These are phyloP conservation scores for Caloboletus firmus DNA, from an alignment of 1,284 basidiomycete genomes.

Conservation along the genomic window DNA sequence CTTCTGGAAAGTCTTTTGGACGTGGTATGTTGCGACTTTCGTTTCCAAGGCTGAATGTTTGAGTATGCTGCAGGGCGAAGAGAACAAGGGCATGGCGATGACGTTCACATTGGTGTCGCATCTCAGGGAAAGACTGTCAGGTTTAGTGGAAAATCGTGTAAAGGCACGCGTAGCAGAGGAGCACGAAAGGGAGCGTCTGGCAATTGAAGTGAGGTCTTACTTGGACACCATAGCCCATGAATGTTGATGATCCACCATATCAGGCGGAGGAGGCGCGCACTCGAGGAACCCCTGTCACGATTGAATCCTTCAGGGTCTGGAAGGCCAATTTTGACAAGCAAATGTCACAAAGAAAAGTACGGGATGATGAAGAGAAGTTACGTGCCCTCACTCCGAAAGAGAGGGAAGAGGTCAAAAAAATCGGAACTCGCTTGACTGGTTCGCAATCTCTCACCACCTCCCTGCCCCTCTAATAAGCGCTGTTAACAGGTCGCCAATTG, in stretches of 20 bases:
- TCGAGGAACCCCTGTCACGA: slow-evolving; percentile 87
- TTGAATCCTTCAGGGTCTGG: slow-evolving; percentile 82
- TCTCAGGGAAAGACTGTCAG: slow-evolving; percentile 76
- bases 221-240: not conserved
- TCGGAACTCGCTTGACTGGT: slow-evolving; percentile 71
- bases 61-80: slow-evolving; percentile 64
- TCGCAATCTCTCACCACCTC: slow-evolving; percentile 23
- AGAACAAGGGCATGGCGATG: slow-evolving; percentile 97
- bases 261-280: slow-evolving; percentile 89
- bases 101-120: slow-evolving; percentile 92
- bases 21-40: slow-evolving; percentile 51
- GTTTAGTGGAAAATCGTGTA: slow-evolving; percentile 59
- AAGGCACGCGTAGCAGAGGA: slow-evolving; percentile 64
- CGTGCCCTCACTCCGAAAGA: slow-evolving; percentile 80
- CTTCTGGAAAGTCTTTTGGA: slow-evolving; percentile 61
- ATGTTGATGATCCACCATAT: slow-evolving; percentile 2
- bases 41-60: not conserved
- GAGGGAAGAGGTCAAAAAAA: slow-evolving; percentile 81
- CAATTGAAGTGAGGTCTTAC: slow-evolving; percentile 62
- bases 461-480: slow-evolving; percentile 4
- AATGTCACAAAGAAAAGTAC: slow-evolving; percentile 54
- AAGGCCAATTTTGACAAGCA: slow-evolving; percentile 76
- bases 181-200: slow-evolving; percentile 67
- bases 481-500: slow-evolving; percentile 74
- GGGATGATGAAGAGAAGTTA: slow-evolving; percentile 82